Base-by-base conservation (phyloP, 371 early-diverging fungal species). In the Mucor lusitanicus region DNA sequence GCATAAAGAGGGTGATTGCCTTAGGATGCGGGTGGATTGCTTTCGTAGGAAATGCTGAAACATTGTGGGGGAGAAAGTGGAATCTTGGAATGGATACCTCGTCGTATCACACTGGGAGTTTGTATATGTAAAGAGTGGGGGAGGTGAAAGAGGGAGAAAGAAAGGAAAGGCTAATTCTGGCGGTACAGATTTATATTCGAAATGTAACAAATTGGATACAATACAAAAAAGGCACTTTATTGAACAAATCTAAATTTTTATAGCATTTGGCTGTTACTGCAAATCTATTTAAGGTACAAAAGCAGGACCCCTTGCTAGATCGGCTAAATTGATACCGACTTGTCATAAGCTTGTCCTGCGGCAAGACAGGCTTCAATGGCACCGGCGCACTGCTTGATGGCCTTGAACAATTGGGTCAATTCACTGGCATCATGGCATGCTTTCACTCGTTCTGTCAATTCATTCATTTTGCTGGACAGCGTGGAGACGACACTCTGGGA, bases 351-450 rank as follows among this genome's bases (percentile, higher is more conserved):
- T 62, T 65, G 27, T 15, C 64, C 57, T 42, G 67, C 68, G 33
- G 70, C 71, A 0, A 59, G 28, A 57, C 79, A 80, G 27, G 78
- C 72, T 48, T 71, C 48, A 4, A 77, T 70, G 8, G 80, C 80
- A 0, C 44, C 42, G 8, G 78, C 78, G 32, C 78, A 78, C 12
- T 70, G 62, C 54, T 70, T 67, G 28, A 80, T 75, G 7, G 76
- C 64, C 27, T 77, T 70, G 56, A 80, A 80, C 13, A 80, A 23
- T 2, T 61, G 21, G 17, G 39, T 59, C 4, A 77, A 56, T 32
- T 71, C 69, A 0, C n/a, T 19, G 12, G 78, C 72, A 67, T 78
- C 76, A 32, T 71, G 54, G 1, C 65, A 48, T 7, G 4, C 3
- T 40, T 69, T 48, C 3, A 74, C 66, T 42, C 54, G 65, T 25